These are phyloP conservation scores for Globisporangium cederbergense DNA, from an alignment of 352 stramenopile genomes.

Conservation along the genomic window DNA sequence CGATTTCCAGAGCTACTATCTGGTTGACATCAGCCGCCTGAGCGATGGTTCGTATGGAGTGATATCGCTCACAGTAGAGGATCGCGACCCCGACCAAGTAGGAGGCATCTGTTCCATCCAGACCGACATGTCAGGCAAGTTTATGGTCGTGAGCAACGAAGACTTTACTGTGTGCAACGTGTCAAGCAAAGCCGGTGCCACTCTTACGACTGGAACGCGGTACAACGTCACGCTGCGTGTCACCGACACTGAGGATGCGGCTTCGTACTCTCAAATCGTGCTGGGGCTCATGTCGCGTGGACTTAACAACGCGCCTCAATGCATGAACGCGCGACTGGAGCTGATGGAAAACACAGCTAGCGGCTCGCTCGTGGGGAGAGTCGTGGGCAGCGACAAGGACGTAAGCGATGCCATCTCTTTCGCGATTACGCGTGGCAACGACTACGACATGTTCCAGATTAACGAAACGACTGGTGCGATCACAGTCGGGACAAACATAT, in stretches of 20 bases:
- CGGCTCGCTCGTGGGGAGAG: conserved; percentile 22
- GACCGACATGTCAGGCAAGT: conserved; percentile 22
- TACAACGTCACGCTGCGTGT: conserved; percentile 21
- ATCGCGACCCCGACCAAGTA: conserved; percentile 40
- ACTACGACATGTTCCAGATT: conserved; percentile 42
- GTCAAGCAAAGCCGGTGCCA: conserved; percentile 11
- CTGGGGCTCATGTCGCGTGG: conserved; percentile 41
- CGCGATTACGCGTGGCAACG: conserved; percentile 31
- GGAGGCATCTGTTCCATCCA: conserved; percentile 43
- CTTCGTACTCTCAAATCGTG: conserved; percentile 37
- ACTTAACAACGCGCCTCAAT: conserved; percentile 46
- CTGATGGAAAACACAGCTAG: conserved; percentile 44
- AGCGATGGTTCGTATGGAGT: conserved; percentile 39
- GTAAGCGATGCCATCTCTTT: conserved; percentile 32
- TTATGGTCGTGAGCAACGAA: conserved; percentile 22
- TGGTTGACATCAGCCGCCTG: conserved; percentile 44
- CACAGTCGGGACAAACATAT: conserved; percentile 33
- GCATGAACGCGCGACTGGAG: conserved; percentile 21
- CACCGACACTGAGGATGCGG: conserved; percentile 33
- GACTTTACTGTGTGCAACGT: conserved; percentile 26
- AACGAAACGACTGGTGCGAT: conserved; percentile 39
- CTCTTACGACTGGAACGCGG: conserved; percentile 14
- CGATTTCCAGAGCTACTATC: conserved; percentile 25
- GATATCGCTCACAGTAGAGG: conserved; percentile 36
- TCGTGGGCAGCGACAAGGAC: conserved; percentile 39